These are phyloP conservation scores for Dalbergia cochinchinensis DNA, from an alignment of 306 rosid species.

Conservation along the genomic window DNA sequence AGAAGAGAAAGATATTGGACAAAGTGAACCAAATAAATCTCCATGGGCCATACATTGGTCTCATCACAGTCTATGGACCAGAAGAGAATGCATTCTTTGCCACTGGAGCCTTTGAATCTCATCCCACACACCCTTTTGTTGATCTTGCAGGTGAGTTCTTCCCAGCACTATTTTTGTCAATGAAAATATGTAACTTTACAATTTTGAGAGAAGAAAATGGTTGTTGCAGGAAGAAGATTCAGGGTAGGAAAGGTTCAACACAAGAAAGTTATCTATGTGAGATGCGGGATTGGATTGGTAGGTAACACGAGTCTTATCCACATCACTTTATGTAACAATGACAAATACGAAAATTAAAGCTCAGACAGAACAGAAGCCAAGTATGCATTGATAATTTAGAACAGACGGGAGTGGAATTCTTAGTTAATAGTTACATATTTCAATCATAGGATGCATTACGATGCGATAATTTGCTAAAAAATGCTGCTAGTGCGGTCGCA, in stretches of 20 bases:
- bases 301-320: slow-evolving; percentile 30
- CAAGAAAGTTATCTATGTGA: slow-evolving; percentile 57
- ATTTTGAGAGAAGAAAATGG: not conserved
- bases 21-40: slow-evolving; percentile 43
- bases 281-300: slow-evolving; percentile 52
- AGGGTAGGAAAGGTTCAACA: slow-evolving; percentile 51
- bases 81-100: slow-evolving; percentile 55
- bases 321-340: no score
- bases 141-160: slow-evolving; percentile 52
- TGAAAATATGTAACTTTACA: no score
- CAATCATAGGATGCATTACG: no score
- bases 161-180: not conserved
- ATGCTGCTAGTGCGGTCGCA: no score
- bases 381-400: no score
- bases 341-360: no score
- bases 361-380: no score
- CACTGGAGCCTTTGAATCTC: slow-evolving; percentile 47
- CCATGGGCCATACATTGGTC: slow-evolving; percentile 56
- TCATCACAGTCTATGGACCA: slow-evolving; percentile 50
- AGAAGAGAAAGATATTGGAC: slow-evolving; percentile 4
- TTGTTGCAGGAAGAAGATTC: slow-evolving; percentile 56
- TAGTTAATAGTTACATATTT: no score
- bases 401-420: no score
- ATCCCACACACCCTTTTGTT: slow-evolving; percentile 50
- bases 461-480: no score